These are phyloP conservation scores for Oemleria cerasiformis DNA, from an alignment of 306 rosid species.

Conservation along the genomic window DNA sequence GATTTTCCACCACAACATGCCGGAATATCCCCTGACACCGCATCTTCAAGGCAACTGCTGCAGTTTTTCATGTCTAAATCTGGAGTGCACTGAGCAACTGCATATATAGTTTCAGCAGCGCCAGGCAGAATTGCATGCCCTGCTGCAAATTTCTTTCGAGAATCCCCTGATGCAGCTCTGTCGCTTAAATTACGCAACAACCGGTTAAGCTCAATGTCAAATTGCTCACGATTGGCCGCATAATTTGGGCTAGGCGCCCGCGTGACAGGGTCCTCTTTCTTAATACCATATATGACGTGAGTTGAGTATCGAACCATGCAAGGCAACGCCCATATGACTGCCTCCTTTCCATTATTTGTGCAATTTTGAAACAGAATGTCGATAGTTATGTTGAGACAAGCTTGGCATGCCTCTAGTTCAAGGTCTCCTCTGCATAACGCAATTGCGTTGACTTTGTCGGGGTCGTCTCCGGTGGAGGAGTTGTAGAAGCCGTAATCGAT, in stretches of 20 bases:
- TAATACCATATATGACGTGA: slow-evolving; percentile 1
- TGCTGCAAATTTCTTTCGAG: neutral
- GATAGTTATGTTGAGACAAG: slow-evolving; percentile 13
- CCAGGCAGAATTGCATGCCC: neutral
- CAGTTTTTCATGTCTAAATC: slow-evolving; percentile 7
- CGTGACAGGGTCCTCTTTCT: neutral
- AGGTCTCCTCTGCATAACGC: slow-evolving; percentile 30
- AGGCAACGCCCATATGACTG: slow-evolving; percentile 7
- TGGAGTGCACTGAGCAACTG: slow-evolving; percentile 10
- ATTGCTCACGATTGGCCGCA: neutral
- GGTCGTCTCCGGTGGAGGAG: slow-evolving; percentile 7
- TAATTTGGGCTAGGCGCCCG: neutral
- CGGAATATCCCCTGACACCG: neutral
- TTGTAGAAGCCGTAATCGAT: slow-evolving; percentile 14
- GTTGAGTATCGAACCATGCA: slow-evolving; percentile 25
- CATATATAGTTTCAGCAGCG: neutral
- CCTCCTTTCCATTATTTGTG: slow-evolving; percentile 14
- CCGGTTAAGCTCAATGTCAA: neutral
- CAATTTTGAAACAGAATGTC: slow-evolving; percentile 1
- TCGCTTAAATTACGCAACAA: slow-evolving; percentile 1
- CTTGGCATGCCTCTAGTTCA: neutral
- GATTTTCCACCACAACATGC: neutral
- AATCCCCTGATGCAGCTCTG: neutral
- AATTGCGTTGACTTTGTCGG: slow-evolving; percentile 21
- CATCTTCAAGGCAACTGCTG: neutral